These are phyloP conservation scores for Letharia lupina DNA, from an alignment of 495 filamentous ascomycete species.

Conservation along the genomic window DNA sequence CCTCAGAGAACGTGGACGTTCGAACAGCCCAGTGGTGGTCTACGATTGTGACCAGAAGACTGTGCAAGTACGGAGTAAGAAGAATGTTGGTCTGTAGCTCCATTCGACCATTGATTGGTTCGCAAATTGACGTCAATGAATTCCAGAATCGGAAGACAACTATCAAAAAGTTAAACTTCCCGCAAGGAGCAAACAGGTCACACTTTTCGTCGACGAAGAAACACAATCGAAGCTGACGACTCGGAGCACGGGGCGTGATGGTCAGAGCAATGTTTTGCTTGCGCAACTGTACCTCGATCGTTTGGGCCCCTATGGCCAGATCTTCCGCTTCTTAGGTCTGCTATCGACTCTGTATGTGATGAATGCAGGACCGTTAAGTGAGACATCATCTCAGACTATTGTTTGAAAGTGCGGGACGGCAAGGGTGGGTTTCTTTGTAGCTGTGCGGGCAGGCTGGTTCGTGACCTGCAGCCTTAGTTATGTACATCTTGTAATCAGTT, in stretches of 20 bases:
- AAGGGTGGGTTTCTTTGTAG: too few relatives aligned
- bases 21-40: background rate
- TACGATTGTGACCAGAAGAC: slow-evolving; percentile 3
- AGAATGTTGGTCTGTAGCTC: background rate
- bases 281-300: slow-evolving; percentile 7
- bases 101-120: background rate
- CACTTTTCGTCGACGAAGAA: slow-evolving; percentile 10
- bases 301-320: background rate
- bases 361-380: background rate
- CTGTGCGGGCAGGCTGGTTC: too few relatives aligned
- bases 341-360: slow-evolving; percentile 6
- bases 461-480: too few relatives aligned
- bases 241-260: background rate
- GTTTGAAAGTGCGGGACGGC: background rate
- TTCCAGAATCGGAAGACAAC: background rate
- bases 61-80: background rate
- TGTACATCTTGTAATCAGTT: too few relatives aligned
- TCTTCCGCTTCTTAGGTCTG: slow-evolving; percentile 1
- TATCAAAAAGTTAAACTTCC: slow-evolving; percentile 4
- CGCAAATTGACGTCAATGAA: background rate
- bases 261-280: background rate
- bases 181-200: background rate
- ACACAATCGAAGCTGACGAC: slow-evolving; percentile 7
- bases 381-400: background rate
- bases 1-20: background rate